A percentile compares a stretch with the other conserved stretches of the same genome.
Conservation (phyloP, 2,329 filamentous ascomycete species). For the Ophiostoma quercus region DNA sequence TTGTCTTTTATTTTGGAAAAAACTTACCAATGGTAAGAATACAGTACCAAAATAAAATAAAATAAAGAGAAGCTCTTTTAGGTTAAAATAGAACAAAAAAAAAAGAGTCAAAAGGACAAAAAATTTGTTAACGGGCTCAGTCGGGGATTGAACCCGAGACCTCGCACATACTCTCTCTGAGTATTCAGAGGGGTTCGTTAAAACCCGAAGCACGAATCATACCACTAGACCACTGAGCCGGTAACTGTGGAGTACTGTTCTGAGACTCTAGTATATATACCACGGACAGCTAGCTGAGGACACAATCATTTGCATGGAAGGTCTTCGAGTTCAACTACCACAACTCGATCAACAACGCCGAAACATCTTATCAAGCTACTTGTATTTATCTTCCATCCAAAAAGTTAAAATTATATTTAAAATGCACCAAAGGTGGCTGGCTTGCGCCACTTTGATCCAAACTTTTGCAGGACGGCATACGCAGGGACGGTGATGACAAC, state of each 20-base stretch:
- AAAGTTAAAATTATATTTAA: too few species aligned
- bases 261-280: too few species aligned
- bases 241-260: not conserved
- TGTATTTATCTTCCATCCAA: too few species aligned
- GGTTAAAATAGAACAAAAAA: not conserved
- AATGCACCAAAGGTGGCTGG: not conserved
- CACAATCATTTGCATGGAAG: too few species aligned
- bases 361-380: too few species aligned
- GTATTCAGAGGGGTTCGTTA: constrained; percentile 15
- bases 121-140: constrained; percentile 10
- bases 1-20: too few species aligned
- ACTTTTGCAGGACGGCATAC: not conserved
- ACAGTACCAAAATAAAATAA: too few species aligned
- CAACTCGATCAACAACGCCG: too few species aligned
- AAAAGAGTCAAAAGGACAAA: not conserved
- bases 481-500: constrained; percentile 13
- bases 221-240: constrained; percentile 18
- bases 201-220: constrained; percentile 18
- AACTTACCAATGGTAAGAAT: too few species aligned
- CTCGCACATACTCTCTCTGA: constrained; percentile 15
- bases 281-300: too few species aligned
- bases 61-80: too few species aligned
- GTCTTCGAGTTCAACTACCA: too few species aligned
- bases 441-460: not conserved
- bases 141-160: constrained; percentile 19